Base-by-base conservation (phyloP, 2,329 filamentous ascomycete species). In the Dendryphion nanum region DNA sequence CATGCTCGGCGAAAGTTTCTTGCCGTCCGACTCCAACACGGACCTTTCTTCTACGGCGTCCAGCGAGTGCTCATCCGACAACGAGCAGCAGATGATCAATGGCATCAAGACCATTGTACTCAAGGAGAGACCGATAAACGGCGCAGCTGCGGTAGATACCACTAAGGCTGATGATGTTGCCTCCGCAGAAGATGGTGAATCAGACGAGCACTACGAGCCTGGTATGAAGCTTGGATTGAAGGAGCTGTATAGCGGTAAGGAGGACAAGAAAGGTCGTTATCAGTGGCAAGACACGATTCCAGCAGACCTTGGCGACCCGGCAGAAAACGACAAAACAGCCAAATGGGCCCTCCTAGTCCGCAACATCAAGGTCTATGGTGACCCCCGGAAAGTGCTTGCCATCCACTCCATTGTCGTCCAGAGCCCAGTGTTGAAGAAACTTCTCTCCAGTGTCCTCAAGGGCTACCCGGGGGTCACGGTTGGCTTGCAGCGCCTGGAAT, bases 361-460 rank as follows among this genome's bases (percentile, higher is more conserved):
- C 7, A 59, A 83, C 53, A 67, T 72, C 38, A 61, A 59, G 35
- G 57, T 59, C 14, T 63, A 60, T 45, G 57, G 57, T 18, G 75
- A 83, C 53, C 76, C 78, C 18, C 73, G 75, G 38, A 81, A 80
- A 53, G 77, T 77, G 24, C 72, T 85, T 14, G 68, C 76, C 35
- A 73, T 84, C 16, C 73, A 85, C 52, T 82, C 78, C 26, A 77
- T 86, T 41, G 72, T 83, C 20, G 65, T 86, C 5, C 82, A 86
- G 63, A 83, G 77, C 26, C 79, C 81, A 2, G 69, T 77, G 30
- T 64, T 86, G 30, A 83, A 81, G 61, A 69, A 71, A 4, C 70
- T 80, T 4, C 68, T 86, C 0, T 67, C 67, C 6, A 66, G 72
- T 4, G 71, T 84, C 6, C 68, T 85, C 12, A 68, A 72, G 2